A percentile compares a stretch with the other conserved stretches of the same genome.
Conservation (phyloP, 2,329 filamentous ascomycete genomes). For the Neonectria neomacrospora region DNA sequence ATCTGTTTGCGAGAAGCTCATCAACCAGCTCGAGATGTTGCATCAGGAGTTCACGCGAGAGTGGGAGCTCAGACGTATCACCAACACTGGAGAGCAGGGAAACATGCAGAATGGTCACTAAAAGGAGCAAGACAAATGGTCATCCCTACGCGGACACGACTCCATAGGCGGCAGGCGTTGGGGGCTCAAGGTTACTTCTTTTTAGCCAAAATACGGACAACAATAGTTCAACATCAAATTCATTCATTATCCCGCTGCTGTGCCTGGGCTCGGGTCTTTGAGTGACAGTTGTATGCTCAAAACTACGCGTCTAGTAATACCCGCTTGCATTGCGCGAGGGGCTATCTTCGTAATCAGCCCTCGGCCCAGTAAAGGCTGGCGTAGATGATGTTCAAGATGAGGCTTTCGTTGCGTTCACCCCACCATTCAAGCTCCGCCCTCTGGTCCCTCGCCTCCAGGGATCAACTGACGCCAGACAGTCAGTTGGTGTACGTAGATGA, state of each 20-base stretch:
- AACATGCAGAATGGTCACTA: conserved; percentile 54
- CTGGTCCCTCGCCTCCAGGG: conserved; percentile 79
- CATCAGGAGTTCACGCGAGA: conserved; percentile 93
- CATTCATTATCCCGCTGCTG: conserved; percentile 22
- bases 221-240: conserved; percentile 35
- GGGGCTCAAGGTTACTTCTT: conserved; percentile 39
- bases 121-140: conserved; percentile 17
- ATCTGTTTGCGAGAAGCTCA: conserved; percentile 81
- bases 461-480: conserved; percentile 68
- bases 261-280: conserved; percentile 10
- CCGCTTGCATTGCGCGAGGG: neutral
- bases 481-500: conserved; percentile 8
- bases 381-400: conserved; percentile 20
- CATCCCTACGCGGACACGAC: conserved; percentile 31
- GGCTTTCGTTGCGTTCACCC: conserved; percentile 16
- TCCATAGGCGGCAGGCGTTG: conserved; percentile 42
- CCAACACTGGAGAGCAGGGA: conserved; percentile 70
- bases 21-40: conserved; percentile 82
- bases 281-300: conserved; percentile 21
- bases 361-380: conserved; percentile 11
- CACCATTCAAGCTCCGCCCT: conserved; percentile 42
- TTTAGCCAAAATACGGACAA: conserved; percentile 33
- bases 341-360: neutral
- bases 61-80: conserved; percentile 89
- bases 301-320: neutral